Base-by-base conservation (phyloP, 345 rosid genomes). In the Kandelia obovata region DNA sequence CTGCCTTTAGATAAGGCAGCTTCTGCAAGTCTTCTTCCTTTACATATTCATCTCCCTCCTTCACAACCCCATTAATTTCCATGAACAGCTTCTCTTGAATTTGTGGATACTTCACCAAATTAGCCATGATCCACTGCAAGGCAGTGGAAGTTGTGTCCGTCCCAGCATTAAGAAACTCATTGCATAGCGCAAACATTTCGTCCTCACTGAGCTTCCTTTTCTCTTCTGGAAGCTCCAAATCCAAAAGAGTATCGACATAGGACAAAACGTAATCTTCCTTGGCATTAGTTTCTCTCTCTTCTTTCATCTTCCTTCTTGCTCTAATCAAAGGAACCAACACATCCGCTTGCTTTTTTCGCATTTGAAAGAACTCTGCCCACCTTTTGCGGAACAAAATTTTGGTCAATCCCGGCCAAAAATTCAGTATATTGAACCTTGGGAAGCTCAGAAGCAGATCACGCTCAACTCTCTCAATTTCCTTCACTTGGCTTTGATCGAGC, bases 121-220 rank as follows among this genome's bases (percentile, higher is more conserved):
- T 72, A 20, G 75, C 70, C 60, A 72, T 65, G 47, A 72, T 65
- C 75, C 75, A 72, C 43, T 72, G 43, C 51, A 72, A 7, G 11
- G 66, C 52, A 17, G 70, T 31, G 20, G 75, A 31, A 20, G 68
- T 71, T 7, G 74, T 71, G 21, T 71, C 74, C 1, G 74, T 71
- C 19, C 74, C 68, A 1, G n/a, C 75, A 30, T 47, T 47, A 1
- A 72, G 64, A 37, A 72, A 65, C 34, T 72, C 75, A 7, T 26
- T 31, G 70, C 75, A 72, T 28, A 72, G 26, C 32, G 7, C 26
- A 4, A 58, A 7, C 1, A 51, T 58, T 31, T 72, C 75, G 0
- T 8, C 55, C n/a, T 72, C 75, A 0, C 28, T 32, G 6, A 74
- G 72, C 52, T 63, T 68, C 30, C 73, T 47, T 58, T 74, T 68